Evolutionary conservation across 345 rosid genomes (phyloP).

Genomic region (Arabis alpina): DNA sequence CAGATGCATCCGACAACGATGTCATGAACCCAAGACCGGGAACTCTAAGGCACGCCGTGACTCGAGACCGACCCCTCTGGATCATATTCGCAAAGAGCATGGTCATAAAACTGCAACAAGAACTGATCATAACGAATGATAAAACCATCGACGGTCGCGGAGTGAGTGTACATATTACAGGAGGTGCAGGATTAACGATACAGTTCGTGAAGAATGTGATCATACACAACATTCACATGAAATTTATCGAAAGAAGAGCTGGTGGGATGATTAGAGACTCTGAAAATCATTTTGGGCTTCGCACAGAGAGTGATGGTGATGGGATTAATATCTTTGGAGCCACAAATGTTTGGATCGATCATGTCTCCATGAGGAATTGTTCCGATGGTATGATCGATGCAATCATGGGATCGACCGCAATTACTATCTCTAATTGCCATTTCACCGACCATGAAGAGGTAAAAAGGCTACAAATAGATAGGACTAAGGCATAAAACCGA

Average conservation of each 20-base stretch:
- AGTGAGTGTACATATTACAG: slow-evolving; percentile 55
- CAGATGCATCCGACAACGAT: slow-evolving; percentile 56
- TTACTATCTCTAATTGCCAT: slow-evolving; percentile 72
- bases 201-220: slow-evolving; percentile 73
- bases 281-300: slow-evolving; percentile 54
- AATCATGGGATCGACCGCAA: slow-evolving; percentile 61
- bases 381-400: slow-evolving; percentile 65
- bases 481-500: too few relatives aligned
- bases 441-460: slow-evolving; percentile 71
- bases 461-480: slow-evolving; percentile 3
- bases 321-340: slow-evolving; percentile 64
- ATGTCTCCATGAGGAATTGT: slow-evolving; percentile 64
- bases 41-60: slow-evolving; percentile 77
- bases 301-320: slow-evolving; percentile 70
- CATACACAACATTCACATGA: slow-evolving; percentile 67
- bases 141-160: slow-evolving; percentile 88
- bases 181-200: slow-evolving; percentile 70
- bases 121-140: slow-evolving; percentile 54
- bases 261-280: slow-evolving; percentile 81
- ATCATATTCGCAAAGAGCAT: slow-evolving; percentile 63
- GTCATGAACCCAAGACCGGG: slow-evolving; percentile 64
- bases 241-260: slow-evolving; percentile 33
- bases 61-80: slow-evolving; percentile 73
- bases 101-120: slow-evolving; percentile 68
- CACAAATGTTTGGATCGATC: slow-evolving; percentile 69